Conservation (phyloP, 2,329 filamentous ascomycete genomes). For the Pseudonectria buxi region DNA sequence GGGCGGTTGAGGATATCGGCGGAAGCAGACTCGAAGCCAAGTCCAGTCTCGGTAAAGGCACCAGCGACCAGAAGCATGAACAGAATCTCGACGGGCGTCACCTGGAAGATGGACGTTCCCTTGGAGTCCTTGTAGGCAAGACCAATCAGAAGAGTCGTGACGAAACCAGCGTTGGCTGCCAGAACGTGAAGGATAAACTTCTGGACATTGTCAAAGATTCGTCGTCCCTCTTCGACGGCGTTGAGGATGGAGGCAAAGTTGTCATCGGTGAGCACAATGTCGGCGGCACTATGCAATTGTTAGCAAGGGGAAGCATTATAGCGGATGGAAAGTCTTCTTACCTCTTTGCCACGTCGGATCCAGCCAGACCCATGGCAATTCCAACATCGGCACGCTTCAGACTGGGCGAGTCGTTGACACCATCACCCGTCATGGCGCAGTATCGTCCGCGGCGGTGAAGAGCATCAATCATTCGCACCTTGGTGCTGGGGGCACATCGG, state of each 20-base stretch:
- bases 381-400: slow-evolving; percentile 62
- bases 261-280: slow-evolving; percentile 63
- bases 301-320: too few relatives aligned
- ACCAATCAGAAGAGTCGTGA: slow-evolving; percentile 58
- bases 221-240: slow-evolving; percentile 56
- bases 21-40: slow-evolving; percentile 62
- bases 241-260: slow-evolving; percentile 47
- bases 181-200: slow-evolving; percentile 63
- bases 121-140: slow-evolving; percentile 59
- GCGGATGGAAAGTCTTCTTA: slow-evolving; percentile 15
- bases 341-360: slow-evolving; percentile 64
- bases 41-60: slow-evolving; percentile 63
- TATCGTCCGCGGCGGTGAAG: slow-evolving; percentile 57
- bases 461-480: slow-evolving; percentile 70
- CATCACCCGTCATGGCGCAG: slow-evolving; percentile 64
- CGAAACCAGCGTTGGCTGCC: slow-evolving; percentile 61
- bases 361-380: slow-evolving; percentile 60
- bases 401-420: slow-evolving; percentile 63
- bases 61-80: slow-evolving; percentile 72
- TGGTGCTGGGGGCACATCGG: slow-evolving; percentile 63
- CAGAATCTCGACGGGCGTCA: slow-evolving; percentile 64
- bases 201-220: slow-evolving; percentile 66
- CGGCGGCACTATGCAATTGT: slow-evolving; percentile 28
- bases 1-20: slow-evolving; percentile 61
- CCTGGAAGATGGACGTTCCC: slow-evolving; percentile 61